A percentile compares a stretch with the other conserved stretches of the same genome.
These are phyloP conservation scores for Thermothielavioides terrestris DNA, from an alignment of 495 filamentous ascomycete genomes.

Conservation along the genomic window DNA sequence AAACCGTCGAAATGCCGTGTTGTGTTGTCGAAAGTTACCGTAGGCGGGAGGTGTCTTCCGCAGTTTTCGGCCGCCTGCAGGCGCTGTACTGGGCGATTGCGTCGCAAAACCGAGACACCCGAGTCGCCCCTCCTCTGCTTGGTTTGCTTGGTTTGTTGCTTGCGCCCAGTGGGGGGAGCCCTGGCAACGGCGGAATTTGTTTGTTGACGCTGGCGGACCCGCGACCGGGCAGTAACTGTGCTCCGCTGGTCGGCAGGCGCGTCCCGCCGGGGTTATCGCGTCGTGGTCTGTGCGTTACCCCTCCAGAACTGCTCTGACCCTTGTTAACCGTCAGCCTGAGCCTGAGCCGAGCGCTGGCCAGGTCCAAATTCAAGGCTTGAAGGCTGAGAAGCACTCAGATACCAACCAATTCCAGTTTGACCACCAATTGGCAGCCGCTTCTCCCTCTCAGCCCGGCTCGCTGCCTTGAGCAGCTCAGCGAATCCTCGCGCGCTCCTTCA, in stretches of 20 bases:
- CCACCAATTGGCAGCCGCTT: slow-evolving; percentile 6
- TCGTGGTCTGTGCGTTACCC: slow-evolving; percentile 18
- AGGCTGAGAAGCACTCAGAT: not conserved
- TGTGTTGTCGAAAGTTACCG: no score
- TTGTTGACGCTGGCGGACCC: slow-evolving; percentile 31
- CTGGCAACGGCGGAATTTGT: slow-evolving; percentile 38
- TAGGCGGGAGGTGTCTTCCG: no score
- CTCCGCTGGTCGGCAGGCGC: slow-evolving; percentile 4
- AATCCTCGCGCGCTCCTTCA: not conserved
- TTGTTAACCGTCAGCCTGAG: no score
- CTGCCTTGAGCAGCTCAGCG: no score
- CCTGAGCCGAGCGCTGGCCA: no score
- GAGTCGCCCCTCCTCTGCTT: slow-evolving; percentile 5
- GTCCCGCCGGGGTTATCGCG: slow-evolving; percentile 14
- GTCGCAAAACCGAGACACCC: slow-evolving; percentile 14
- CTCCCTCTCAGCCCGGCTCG: no score
- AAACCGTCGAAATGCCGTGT: slow-evolving; percentile 2
- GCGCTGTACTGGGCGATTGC: slow-evolving; percentile 5
- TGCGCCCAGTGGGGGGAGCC: slow-evolving; percentile 18
- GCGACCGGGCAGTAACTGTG: no score
- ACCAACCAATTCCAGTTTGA: not conserved
- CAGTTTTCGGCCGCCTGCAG: slow-evolving; percentile 12
- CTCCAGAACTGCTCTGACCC: slow-evolving; percentile 4
- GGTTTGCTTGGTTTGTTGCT: slow-evolving; percentile 3
- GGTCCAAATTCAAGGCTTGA: no score